phyloP scores from a whole-genome alignment of 306 rosid species.

The Abrus pulchellus region DNA sequence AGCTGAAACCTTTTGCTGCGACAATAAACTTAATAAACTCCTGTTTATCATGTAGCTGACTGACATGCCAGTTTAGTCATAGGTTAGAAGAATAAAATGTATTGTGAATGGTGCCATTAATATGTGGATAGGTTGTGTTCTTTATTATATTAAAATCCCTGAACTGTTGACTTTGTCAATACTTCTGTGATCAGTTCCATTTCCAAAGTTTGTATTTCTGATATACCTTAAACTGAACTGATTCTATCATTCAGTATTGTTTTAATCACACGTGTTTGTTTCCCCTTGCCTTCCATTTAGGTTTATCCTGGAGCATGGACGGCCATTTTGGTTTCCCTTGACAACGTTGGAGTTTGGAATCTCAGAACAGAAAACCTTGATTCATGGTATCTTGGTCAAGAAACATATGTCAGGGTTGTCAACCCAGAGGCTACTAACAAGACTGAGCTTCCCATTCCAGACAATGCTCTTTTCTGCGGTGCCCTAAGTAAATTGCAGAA shows the following conservation, averaged over 20 bases:
- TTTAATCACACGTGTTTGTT: conserved; percentile 26
- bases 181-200: not conserved
- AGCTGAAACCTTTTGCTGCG: conserved; percentile 31
- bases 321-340: conserved; percentile 83
- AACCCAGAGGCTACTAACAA: conserved; percentile 91
- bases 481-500: conserved; percentile 74
- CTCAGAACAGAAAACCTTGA: conserved; percentile 92
- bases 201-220: not conserved
- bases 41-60: not conserved
- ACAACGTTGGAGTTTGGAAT: conserved; percentile 97
- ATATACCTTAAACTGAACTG: conserved; percentile 8
- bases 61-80: not conserved
- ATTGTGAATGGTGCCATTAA: not conserved
- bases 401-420: conserved; percentile 85
- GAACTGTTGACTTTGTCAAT: not conserved
- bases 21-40: conserved; percentile 3
- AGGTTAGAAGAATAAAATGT: not conserved
- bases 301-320: conserved; percentile 99
- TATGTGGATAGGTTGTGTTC: not conserved
- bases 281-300: conserved; percentile 46
- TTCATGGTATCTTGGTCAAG: conserved; percentile 98
- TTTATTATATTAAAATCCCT: not conserved
- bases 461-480: conserved; percentile 86
- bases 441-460: conserved; percentile 89
- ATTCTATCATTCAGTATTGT: conserved; percentile 3